A percentile compares a stretch with the other conserved stretches of the same genome.
phyloP scores from a whole-genome alignment of 768 basidiomycete species.

The Neoboletus subvelutipes region DNA sequence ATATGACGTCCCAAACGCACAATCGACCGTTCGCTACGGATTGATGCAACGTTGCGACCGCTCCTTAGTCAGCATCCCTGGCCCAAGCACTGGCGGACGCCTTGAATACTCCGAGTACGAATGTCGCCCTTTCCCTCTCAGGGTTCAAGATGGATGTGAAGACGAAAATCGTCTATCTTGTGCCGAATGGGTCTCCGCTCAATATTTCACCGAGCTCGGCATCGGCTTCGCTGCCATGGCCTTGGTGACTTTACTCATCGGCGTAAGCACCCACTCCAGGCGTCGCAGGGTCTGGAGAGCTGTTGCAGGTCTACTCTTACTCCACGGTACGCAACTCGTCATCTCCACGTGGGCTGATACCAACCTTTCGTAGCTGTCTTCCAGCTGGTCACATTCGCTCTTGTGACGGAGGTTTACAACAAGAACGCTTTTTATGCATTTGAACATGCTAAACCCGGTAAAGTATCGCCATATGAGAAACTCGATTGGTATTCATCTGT shows the following conservation, averaged over 20 bases:
- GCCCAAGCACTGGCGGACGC: slow-evolving; percentile 39
- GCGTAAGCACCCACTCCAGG: slow-evolving; percentile 70
- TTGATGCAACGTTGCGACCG: slow-evolving; percentile 58
- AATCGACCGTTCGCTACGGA: slow-evolving; percentile 56
- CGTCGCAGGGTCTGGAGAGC: slow-evolving; percentile 76
- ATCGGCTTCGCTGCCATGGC: slow-evolving; percentile 63
- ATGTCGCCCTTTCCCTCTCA: slow-evolving; percentile 65
- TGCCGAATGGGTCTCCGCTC: slow-evolving; percentile 68
- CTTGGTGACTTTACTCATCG: slow-evolving; percentile 58
- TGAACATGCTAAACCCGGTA: slow-evolving; percentile 60
- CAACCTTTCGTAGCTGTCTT: slow-evolving; percentile 44
- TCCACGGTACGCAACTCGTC: slow-evolving; percentile 48
- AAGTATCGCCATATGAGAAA: slow-evolving; percentile 15
- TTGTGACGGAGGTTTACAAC: slow-evolving; percentile 62
- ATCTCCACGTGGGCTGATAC: neutral
- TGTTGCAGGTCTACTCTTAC: slow-evolving; percentile 59
- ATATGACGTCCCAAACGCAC: slow-evolving; percentile 45
- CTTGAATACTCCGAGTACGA: slow-evolving; percentile 54
- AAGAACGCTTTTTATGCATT: slow-evolving; percentile 49
- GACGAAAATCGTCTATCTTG: slow-evolving; percentile 60
- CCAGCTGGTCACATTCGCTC: slow-evolving; percentile 59
- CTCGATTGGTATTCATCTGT: slow-evolving; percentile 1
- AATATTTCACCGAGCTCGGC: slow-evolving; percentile 62
- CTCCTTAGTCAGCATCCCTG: slow-evolving; percentile 47
- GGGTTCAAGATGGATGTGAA: slow-evolving; percentile 46